Conservation (phyloP, 495 filamentous ascomycete species). For the Copromyces sp. region DNA sequence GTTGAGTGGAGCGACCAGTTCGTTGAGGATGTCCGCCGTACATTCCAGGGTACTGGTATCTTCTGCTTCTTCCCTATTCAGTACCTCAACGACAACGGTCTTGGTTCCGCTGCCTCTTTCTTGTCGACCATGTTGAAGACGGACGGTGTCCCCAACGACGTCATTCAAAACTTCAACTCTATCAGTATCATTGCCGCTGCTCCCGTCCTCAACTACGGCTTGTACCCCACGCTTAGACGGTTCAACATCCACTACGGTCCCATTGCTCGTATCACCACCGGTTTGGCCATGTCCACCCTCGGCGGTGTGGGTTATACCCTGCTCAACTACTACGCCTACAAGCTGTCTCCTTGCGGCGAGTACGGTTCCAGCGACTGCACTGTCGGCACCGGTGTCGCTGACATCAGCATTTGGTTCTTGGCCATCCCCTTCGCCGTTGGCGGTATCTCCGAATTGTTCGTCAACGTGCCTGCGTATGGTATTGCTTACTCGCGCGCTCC, state of each 20-base stretch:
- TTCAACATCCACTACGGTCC: conserved; percentile 57
- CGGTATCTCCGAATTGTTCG: conserved; percentile 61
- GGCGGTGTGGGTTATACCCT: conserved; percentile 58
- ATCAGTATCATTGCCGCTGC: conserved; percentile 61
- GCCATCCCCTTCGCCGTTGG: conserved; percentile 40
- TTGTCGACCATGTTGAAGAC: conserved; percentile 53
- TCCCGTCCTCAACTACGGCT: conserved; percentile 50
- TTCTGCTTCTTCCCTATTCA: conserved; percentile 62
- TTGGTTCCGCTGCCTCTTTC: conserved; percentile 37
- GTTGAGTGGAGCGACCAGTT: conserved; percentile 45
- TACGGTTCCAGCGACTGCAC: conserved; percentile 34
- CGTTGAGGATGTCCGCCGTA: conserved; percentile 46
- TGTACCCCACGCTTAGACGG: conserved; percentile 59
- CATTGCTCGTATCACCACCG: conserved; percentile 64
- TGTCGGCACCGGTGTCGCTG: conserved; percentile 36
- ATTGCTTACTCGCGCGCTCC: conserved; percentile 65
- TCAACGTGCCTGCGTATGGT: conserved; percentile 60
- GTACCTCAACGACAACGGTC: conserved; percentile 50
- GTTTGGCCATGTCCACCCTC: conserved; percentile 54
- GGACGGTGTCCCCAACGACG: conserved; percentile 63
- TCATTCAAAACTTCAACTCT: conserved; percentile 69
- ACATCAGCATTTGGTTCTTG: conserved; percentile 41
- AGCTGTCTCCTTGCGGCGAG: conserved; percentile 39
- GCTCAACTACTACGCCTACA: conserved; percentile 64
- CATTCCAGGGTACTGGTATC: conserved; percentile 48